Percentiles rank a stretch among this genome's conserved stretches.
phyloP scores from a whole-genome alignment of 345 rosid species.

The Gossypium rotundifolium region DNA sequence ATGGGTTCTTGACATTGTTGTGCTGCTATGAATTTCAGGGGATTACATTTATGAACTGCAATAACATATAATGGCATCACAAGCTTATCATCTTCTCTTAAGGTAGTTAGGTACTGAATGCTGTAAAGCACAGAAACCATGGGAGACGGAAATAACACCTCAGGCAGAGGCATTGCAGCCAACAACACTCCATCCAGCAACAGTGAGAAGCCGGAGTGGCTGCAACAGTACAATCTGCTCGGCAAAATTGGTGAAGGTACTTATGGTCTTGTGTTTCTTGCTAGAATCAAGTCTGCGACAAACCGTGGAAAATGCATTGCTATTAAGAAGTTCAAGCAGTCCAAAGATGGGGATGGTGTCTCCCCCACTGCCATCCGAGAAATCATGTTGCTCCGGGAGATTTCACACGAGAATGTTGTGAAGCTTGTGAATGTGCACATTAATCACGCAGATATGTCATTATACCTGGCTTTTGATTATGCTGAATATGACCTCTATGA shows the following conservation, averaged over 20 bases:
- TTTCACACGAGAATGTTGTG: constrained; percentile 89
- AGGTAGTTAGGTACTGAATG: neutral
- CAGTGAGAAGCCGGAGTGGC: constrained; percentile 92
- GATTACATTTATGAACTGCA: neutral
- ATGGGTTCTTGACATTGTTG: neutral
- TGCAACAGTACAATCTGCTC: constrained; percentile 90
- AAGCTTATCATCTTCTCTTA: neutral
- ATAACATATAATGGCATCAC: neutral
- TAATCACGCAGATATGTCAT: constrained; percentile 88
- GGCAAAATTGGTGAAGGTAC: constrained; percentile 99
- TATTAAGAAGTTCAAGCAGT: constrained; percentile 96
- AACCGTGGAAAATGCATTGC: constrained; percentile 89
- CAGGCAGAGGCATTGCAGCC: constrained; percentile 27
- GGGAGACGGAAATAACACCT: constrained; percentile 48
- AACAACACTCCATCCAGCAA: constrained; percentile 22
- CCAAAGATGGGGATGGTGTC: constrained; percentile 99
- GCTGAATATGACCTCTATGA: constrained; percentile 96
- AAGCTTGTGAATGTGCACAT: constrained; percentile 98
- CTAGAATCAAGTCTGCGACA: constrained; percentile 62
- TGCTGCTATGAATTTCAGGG: constrained; percentile 4
- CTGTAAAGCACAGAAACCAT: constrained; percentile 14
- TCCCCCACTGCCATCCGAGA: constrained; percentile 99
- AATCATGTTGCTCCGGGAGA: constrained; percentile 96
- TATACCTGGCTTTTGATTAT: constrained; percentile 91
- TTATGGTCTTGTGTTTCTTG: constrained; percentile 95